Evolutionary conservation across 208 protist genomes (phyloP).

Genomic region (Endotrypanum monterogeii): DNA sequence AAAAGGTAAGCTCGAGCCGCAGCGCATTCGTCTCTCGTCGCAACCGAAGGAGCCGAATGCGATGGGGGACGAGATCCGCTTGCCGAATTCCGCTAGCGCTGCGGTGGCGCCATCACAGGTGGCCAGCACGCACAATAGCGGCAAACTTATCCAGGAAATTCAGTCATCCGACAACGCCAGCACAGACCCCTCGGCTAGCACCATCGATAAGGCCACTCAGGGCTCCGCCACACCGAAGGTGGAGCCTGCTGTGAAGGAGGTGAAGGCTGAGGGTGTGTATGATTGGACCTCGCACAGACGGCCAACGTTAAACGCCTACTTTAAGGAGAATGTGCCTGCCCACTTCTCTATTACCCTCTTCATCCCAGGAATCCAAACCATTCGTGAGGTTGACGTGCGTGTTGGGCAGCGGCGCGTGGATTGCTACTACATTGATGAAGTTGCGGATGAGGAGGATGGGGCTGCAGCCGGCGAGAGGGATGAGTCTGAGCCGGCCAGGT

Average conservation of each 20-base stretch:
- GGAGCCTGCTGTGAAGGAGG: constrained; percentile 28
- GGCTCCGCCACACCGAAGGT: background rate
- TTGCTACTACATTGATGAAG: constrained; percentile 65
- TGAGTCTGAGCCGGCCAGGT: background rate
- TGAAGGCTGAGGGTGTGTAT: constrained; percentile 60
- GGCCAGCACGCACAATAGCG: constrained; percentile 39
- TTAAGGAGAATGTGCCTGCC: constrained; percentile 78
- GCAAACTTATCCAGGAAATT: constrained; percentile 74
- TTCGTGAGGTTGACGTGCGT: constrained; percentile 84
- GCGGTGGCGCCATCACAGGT: constrained; percentile 51
- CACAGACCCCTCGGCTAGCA: background rate
- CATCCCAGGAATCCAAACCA: constrained; percentile 73
- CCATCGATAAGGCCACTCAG: background rate
- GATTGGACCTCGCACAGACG: constrained; percentile 80
- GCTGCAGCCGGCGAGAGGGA: background rate
- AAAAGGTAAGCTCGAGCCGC: constrained; percentile 84
- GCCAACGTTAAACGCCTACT: constrained; percentile 67
- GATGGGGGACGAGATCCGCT: constrained; percentile 86
- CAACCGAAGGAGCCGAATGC: constrained; percentile 57
- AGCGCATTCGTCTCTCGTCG: constrained; percentile 81
- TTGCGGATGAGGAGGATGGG: constrained; percentile 13
- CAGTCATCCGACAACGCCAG: background rate
- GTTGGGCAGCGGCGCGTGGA: constrained; percentile 46
- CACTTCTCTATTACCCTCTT: constrained; percentile 55
- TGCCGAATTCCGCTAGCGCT: constrained; percentile 43